Conservation (phyloP, 345 rosid species). For the Trapa bicornis region DNA sequence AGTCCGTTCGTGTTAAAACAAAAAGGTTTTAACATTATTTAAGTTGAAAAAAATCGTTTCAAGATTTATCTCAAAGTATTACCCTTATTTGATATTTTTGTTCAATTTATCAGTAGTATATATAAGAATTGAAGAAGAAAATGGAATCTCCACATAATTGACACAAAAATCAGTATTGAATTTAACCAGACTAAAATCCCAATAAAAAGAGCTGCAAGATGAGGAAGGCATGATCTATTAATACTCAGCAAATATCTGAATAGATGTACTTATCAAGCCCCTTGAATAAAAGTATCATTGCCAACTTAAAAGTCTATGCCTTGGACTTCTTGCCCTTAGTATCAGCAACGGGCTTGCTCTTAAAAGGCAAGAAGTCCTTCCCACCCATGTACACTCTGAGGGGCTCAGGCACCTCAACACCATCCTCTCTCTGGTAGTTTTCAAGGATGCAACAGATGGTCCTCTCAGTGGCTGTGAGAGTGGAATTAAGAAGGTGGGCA, state of each 20-base stretch:
- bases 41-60: no score
- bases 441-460: slow-evolving; percentile 90
- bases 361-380: slow-evolving; percentile 65
- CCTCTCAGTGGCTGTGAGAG: slow-evolving; percentile 92
- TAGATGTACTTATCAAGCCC: no score
- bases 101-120: no score
- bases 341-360: slow-evolving; percentile 38
- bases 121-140: neutral
- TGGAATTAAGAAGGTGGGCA: slow-evolving; percentile 79
- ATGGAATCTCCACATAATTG: neutral
- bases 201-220: no score
- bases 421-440: slow-evolving; percentile 72
- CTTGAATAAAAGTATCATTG: no score
- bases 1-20: no score
- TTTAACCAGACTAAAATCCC: no score
- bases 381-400: slow-evolving; percentile 62
- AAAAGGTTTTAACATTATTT: no score
- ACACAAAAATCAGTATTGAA: neutral
- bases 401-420: slow-evolving; percentile 71
- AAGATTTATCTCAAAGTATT: no score
- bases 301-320: slow-evolving; percentile 8
- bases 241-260: no score
- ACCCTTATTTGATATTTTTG: no score
- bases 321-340: slow-evolving; percentile 37
- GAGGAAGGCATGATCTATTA: no score